Evolutionary conservation across 768 basidiomycete genomes (phyloP).

Genomic region (Rhizopogon salebrosus): DNA sequence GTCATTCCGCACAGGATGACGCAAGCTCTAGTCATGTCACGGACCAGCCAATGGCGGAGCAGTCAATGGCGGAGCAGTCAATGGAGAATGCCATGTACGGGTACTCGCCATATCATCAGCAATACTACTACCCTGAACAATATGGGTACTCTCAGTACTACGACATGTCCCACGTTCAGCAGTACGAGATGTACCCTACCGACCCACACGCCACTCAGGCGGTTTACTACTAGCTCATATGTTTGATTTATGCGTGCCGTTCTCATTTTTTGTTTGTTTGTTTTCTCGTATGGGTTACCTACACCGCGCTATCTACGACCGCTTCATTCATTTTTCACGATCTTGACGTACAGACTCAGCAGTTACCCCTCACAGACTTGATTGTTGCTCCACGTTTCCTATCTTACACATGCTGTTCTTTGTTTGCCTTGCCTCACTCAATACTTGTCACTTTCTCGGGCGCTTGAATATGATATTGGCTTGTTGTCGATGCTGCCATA

Average conservation of each 20-base stretch:
- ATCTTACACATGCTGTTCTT: constrained; percentile 20
- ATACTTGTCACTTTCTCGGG: constrained; percentile 1
- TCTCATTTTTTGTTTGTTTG: constrained; percentile 4
- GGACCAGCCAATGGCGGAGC: constrained; percentile 13
- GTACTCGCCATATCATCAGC: constrained; percentile 52
- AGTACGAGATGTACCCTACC: constrained; percentile 63
- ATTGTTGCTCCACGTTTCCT: background rate
- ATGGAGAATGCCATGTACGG: constrained; percentile 40
- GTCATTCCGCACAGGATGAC: constrained; percentile 10
- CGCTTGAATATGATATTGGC: constrained; percentile 3
- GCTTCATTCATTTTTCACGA: constrained; percentile 1
- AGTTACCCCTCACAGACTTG: constrained; percentile 26
- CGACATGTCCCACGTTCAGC: constrained; percentile 60
- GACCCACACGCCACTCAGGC: constrained; percentile 45
- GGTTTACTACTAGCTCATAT: constrained; percentile 50
- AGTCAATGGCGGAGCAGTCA: constrained; percentile 25
- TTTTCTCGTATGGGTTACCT: constrained; percentile 15
- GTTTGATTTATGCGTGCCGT: background rate
- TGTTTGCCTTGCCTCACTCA: constrained; percentile 9
- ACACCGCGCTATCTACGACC: constrained; percentile 14
- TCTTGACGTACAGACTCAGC: constrained; percentile 6
- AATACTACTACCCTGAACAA: constrained; percentile 68
- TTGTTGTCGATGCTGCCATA: constrained; percentile 2
- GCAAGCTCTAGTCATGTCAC: constrained; percentile 12
- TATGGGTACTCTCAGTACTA: constrained; percentile 65